phyloP scores from a whole-genome alignment of 371 early-diverging fungal species.

The Nematocida major region DNA sequence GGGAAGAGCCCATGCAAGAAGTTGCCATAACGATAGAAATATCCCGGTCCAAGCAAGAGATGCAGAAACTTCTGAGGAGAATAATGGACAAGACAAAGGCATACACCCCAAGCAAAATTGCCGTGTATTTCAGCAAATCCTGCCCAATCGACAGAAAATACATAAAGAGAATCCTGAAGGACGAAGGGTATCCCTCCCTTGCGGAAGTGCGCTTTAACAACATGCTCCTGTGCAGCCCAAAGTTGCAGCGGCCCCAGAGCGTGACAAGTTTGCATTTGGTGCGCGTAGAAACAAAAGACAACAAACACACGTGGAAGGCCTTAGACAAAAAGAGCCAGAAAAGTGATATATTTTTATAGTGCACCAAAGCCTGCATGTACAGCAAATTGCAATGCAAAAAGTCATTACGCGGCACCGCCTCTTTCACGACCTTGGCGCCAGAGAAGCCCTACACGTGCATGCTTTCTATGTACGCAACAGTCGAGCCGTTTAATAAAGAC shows the following conservation, averaged over 20 bases:
- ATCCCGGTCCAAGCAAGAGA: background rate
- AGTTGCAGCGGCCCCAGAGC: too few relatives aligned
- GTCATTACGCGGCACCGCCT: too few relatives aligned
- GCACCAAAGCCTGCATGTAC: too few relatives aligned
- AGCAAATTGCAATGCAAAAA: too few relatives aligned
- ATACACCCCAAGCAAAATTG: background rate
- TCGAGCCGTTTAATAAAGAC: constrained; percentile 21
- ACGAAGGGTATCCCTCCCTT: background rate
- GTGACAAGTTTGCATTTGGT: too few relatives aligned
- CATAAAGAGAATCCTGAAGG: background rate
- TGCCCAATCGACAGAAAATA: background rate
- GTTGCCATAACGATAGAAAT: background rate
- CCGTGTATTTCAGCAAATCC: background rate
- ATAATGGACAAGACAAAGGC: background rate
- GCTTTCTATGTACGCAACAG: constrained; percentile 48
- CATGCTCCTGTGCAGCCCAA: background rate
- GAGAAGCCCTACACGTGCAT: too few relatives aligned
- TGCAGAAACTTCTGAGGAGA: background rate
- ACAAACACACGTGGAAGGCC: too few relatives aligned
- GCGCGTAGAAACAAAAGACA: too few relatives aligned
- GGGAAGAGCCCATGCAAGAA: too few relatives aligned
- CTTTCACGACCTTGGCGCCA: too few relatives aligned
- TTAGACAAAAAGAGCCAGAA: too few relatives aligned
- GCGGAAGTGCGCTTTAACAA: background rate
- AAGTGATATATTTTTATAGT: too few relatives aligned